Conservation (phyloP, 106 monocot genomes). For the Amphibolis antarctica region DNA sequence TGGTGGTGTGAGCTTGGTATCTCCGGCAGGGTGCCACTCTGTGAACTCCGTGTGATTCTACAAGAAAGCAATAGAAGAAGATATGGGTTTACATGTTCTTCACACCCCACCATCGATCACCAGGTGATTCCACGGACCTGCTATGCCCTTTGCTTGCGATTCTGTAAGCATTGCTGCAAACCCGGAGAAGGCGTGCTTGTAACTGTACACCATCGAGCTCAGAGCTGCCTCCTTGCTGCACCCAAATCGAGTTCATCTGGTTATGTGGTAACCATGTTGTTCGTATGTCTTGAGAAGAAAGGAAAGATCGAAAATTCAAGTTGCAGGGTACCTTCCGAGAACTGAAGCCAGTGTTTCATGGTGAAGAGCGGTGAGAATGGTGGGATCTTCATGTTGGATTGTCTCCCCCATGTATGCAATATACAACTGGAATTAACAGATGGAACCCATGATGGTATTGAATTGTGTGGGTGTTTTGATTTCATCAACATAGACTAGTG, state of each 20-base stretch:
- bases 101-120: too few species aligned
- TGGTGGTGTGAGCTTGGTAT: neutral
- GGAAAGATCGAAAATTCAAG: neutral
- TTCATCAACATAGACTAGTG: too few species aligned
- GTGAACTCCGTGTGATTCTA: too few species aligned
- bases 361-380: constrained; percentile 16
- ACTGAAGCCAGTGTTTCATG: constrained; percentile 24
- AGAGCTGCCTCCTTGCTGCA: constrained; percentile 34
- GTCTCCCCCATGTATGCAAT: constrained; percentile 39
- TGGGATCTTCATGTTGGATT: constrained; percentile 25
- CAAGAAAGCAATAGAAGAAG: too few species aligned
- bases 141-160: constrained; percentile 16
- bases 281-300: neutral
- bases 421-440: too few species aligned
- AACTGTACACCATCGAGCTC: constrained; percentile 30
- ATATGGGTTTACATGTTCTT: too few species aligned
- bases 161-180: constrained; percentile 44
- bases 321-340: constrained; percentile 19
- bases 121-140: constrained; percentile 10
- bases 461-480: too few species aligned
- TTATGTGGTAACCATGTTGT: neutral
- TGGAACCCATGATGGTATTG: too few species aligned
- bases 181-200: constrained; percentile 51
- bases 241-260: neutral
- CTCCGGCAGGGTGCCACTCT: too few species aligned